phyloP scores from a whole-genome alignment of 352 stramenopile species.

The Phytophthora litchii region DNA sequence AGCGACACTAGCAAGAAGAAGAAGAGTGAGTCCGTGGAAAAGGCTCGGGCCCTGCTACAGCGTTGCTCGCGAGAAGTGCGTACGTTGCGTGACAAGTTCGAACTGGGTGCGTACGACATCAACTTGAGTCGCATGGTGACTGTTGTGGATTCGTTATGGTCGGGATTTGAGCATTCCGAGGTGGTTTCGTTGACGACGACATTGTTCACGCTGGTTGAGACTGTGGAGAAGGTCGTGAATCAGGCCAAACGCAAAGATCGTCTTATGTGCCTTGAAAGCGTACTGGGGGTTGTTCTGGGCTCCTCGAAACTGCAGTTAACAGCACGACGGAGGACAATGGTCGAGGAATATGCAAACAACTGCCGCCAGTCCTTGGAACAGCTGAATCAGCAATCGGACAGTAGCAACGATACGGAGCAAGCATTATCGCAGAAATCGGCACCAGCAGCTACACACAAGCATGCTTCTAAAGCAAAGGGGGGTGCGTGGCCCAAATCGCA shows the following conservation, averaged over 20 bases:
- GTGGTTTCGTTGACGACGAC: slow-evolving; percentile 36
- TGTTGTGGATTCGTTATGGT: slow-evolving; percentile 51
- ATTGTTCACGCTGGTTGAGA: slow-evolving; percentile 52
- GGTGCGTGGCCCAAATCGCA: slow-evolving; percentile 30
- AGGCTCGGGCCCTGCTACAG: slow-evolving; percentile 34
- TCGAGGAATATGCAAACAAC: slow-evolving; percentile 51
- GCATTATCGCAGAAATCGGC: neutral
- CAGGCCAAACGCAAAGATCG: slow-evolving; percentile 46
- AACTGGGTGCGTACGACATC: slow-evolving; percentile 43
- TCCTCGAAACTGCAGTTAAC: slow-evolving; percentile 37
- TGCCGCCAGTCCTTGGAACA: slow-evolving; percentile 48
- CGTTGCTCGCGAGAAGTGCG: slow-evolving; percentile 39
- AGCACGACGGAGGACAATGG: slow-evolving; percentile 34
- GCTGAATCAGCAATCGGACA: slow-evolving; percentile 23
- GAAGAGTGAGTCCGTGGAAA: slow-evolving; percentile 23
- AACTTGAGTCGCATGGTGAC: slow-evolving; percentile 54
- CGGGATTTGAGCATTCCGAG: slow-evolving; percentile 40
- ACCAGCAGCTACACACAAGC: neutral
- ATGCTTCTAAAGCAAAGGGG: slow-evolving; percentile 1
- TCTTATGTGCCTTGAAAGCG: slow-evolving; percentile 53
- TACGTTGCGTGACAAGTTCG: slow-evolving; percentile 46
- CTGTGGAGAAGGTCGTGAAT: slow-evolving; percentile 45
- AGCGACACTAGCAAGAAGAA: slow-evolving; percentile 8
- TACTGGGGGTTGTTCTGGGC: slow-evolving; percentile 42
- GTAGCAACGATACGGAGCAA: neutral